Base-by-base conservation (phyloP, 805 yeast species). In the Yamadazyma tumulicola region DNA sequence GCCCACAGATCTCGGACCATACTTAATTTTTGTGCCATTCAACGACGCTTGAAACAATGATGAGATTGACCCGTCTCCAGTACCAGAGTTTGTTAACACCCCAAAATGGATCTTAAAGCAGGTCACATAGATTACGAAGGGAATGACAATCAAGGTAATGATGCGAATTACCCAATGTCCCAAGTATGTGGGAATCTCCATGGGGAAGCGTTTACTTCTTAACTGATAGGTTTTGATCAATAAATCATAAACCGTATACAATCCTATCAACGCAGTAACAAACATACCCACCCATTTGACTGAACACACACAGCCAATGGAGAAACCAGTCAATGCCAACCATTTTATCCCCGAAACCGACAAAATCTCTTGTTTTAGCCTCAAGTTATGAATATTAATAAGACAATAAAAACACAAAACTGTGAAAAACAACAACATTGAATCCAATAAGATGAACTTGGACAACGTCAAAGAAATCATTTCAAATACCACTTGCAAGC, bases 61-160 rank as follows among this genome's bases (percentile, higher is more conserved):
- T 12, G 93, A 81, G 65, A 93, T 85, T 34, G 93, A 80, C 3
- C 94, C 84, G 57, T 91, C 96, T 26, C 97, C 98, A 0, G 96
- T 79, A 13, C 98, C 98, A 1, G 94, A 75, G 49, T 79, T 79
- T 50, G 74, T 77, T 38, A 93, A 72, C 24, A 88, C 64, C 13
- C 72, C 50, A 49, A 93, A 93, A 57, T 93, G 98, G 26, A 85
- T 64, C 53, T 80, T 83, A 72, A 93, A 93, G 50, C 81, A 76
- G 20, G 72, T 49, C 51, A 85, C 54, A 52, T 86, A 93, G 16
- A 91, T 75, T 19, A 69, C 19, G 19, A 79, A 52, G 2, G 98
- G 98, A 13, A 87, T 57, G 1, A 82, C 28, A 26, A 93, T 85
- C 51, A 93, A 65, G 9, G 80, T 62, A 7, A 72, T 33, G 24